Evolutionary conservation across 75 land plant species (phyloP).

Genomic region (Ceratopteris richardii): DNA sequence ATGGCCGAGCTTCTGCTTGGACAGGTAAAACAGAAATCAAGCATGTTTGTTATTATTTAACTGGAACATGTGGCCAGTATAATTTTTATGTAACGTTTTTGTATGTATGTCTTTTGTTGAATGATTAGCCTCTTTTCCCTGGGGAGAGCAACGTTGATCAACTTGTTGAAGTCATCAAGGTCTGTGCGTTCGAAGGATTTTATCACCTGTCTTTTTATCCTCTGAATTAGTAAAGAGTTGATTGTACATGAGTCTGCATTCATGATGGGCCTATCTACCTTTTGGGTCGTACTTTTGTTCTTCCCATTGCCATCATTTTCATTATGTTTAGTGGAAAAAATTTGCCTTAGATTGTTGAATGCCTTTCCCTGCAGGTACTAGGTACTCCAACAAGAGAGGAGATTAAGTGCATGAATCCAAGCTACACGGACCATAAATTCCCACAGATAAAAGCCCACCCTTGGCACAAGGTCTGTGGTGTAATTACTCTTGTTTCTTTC

Average conservation of each 20-base stretch:
- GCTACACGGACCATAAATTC: slow-evolving; percentile 71
- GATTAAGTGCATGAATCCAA: slow-evolving; percentile 87
- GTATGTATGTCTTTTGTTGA: neutral
- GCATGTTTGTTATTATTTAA: no score
- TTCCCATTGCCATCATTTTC: no score
- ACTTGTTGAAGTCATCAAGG: slow-evolving; percentile 15
- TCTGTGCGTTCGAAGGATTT: neutral
- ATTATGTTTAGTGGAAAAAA: no score
- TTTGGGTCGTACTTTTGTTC: no score
- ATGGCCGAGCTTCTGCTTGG: slow-evolving; percentile 47
- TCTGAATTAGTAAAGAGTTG: no score
- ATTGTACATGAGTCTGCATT: no score
- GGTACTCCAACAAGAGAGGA: slow-evolving; percentile 87
- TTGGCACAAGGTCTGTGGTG: slow-evolving; percentile 56
- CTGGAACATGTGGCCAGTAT: no score
- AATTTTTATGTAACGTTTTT: no score
- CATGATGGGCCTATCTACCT: no score
- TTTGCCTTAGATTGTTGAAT: no score
- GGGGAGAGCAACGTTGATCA: slow-evolving; percentile 42
- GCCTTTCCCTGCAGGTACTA: slow-evolving; percentile 45
- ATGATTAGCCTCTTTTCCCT: slow-evolving; percentile 28
- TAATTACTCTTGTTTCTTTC: no score
- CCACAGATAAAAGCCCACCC: slow-evolving; percentile 82
- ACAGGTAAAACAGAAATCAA: slow-evolving; percentile 21
- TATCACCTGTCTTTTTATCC: no score